Conservation (phyloP, 1,284 basidiomycete genomes). For the Pulchroboletus neoregius region DNA sequence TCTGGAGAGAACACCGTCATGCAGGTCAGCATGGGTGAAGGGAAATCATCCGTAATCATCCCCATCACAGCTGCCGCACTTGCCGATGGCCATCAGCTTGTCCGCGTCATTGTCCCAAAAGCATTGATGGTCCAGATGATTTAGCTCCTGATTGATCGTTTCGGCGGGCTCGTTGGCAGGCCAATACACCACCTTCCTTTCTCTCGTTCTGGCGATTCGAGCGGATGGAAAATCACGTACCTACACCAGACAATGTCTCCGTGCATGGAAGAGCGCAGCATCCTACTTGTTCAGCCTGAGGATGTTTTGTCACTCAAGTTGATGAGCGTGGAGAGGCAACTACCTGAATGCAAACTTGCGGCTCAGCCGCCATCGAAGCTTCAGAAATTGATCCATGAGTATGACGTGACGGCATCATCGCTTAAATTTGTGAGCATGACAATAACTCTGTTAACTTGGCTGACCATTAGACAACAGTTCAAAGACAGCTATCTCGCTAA, state of each 20-base stretch:
- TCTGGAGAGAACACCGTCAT: no score
- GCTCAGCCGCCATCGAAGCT: no score
- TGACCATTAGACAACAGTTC: no score
- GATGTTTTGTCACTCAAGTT: conserved; percentile 41
- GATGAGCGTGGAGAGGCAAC: conserved; percentile 4
- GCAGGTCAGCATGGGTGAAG: no score
- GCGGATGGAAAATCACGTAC: no score
- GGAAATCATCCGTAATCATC: conserved; percentile 1
- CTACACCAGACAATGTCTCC: neutral
- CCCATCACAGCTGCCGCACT: no score
- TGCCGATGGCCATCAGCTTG: no score
- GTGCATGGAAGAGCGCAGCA: conserved; percentile 31
- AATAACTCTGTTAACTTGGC: no score
- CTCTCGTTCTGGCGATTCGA: neutral
- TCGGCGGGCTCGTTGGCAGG: neutral
- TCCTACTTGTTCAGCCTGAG: conserved; percentile 46
- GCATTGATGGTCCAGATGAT: neutral
- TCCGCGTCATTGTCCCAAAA: neutral
- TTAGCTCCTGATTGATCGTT: neutral
- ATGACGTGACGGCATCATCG: no score
- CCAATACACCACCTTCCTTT: neutral
- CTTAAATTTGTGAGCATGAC: no score
- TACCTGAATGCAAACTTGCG: conserved; percentile 7
- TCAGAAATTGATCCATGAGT: no score
- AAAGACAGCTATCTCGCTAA: no score